Conservation (phyloP, 768 basidiomycete genomes). For the Chalciporus sphaerocephalus region DNA sequence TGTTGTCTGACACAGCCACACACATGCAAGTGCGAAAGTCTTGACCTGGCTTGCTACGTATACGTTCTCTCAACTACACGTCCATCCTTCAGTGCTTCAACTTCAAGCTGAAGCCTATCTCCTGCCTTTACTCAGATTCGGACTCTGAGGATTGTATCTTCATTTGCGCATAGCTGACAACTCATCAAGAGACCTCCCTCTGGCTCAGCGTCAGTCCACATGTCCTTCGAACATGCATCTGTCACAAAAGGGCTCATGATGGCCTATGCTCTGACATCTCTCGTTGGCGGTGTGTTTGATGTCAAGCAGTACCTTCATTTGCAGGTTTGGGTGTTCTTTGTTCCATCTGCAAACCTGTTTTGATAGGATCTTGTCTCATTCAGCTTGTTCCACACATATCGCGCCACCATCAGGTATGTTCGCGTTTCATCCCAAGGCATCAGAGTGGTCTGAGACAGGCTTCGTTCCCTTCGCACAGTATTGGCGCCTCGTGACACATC, state of each 20-base stretch:
- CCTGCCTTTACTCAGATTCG: background rate
- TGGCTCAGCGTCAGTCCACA: slow-evolving; percentile 24
- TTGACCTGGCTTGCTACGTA: too few relatives aligned
- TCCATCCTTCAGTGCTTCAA: background rate
- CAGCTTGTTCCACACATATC: slow-evolving; percentile 87
- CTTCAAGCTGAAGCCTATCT: background rate
- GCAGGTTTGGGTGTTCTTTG: slow-evolving; percentile 45
- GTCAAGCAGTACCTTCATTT: slow-evolving; percentile 86
- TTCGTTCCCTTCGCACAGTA: slow-evolving; percentile 49
- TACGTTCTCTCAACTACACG: too few relatives aligned
- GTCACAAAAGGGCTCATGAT: slow-evolving; percentile 86
- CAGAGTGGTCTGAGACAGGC: slow-evolving; percentile 31
- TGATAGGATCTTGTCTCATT: slow-evolving; percentile 5
- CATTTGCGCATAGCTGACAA: background rate
- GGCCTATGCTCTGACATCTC: slow-evolving; percentile 62
- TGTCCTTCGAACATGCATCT: slow-evolving; percentile 83
- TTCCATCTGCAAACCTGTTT: background rate
- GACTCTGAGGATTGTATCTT: background rate
- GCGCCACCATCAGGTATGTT: slow-evolving; percentile 76
- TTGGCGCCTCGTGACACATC: slow-evolving; percentile 76
- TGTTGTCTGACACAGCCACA: too few relatives aligned
- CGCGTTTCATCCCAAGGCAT: slow-evolving; percentile 1
- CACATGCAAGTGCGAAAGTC: too few relatives aligned
- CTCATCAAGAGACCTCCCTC: background rate
- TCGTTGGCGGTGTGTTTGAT: slow-evolving; percentile 74